phyloP scores from a whole-genome alignment of 306 rosid genomes.

The Delonix regia region DNA sequence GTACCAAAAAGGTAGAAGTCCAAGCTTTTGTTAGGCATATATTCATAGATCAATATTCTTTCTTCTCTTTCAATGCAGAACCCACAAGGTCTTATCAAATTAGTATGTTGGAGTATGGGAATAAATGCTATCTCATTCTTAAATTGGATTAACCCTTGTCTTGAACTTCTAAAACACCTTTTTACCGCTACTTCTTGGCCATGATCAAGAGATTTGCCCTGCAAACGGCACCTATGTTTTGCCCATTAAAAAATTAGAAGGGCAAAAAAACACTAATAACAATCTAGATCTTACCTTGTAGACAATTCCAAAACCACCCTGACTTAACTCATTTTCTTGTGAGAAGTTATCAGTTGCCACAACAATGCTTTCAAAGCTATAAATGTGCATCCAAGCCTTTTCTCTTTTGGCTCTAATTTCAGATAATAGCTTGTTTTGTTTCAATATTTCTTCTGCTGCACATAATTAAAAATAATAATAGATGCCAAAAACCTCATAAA shows the following conservation, averaged over 20 bases:
- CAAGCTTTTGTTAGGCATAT: slow-evolving; percentile 35
- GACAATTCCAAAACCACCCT: slow-evolving; percentile 44
- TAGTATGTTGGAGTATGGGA: slow-evolving; percentile 53
- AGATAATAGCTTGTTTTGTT: not conserved
- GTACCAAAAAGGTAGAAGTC: slow-evolving; percentile 47
- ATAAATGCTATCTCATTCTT: slow-evolving; percentile 46
- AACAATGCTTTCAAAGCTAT: slow-evolving; percentile 30
- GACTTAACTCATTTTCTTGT: slow-evolving; percentile 20
- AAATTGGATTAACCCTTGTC: slow-evolving; percentile 47
- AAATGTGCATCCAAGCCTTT: slow-evolving; percentile 28
- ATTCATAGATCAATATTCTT: slow-evolving; percentile 36
- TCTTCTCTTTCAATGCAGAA: slow-evolving; percentile 49
- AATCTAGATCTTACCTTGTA: slow-evolving; percentile 34
- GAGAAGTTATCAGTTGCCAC: slow-evolving; percentile 39
- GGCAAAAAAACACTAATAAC: not conserved
- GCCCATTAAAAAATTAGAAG: not conserved
- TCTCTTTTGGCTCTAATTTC: no score
- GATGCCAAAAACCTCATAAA: not conserved
- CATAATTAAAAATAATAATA: no score
- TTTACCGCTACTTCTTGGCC: slow-evolving; percentile 53
- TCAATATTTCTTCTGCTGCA: not conserved
- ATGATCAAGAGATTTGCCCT: slow-evolving; percentile 43
- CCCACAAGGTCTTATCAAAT: slow-evolving; percentile 49
- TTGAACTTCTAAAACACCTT: slow-evolving; percentile 45
- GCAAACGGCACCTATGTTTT: not conserved